phyloP scores from a whole-genome alignment of 371 early-diverging fungal species.

The Mortierella sp. region DNA sequence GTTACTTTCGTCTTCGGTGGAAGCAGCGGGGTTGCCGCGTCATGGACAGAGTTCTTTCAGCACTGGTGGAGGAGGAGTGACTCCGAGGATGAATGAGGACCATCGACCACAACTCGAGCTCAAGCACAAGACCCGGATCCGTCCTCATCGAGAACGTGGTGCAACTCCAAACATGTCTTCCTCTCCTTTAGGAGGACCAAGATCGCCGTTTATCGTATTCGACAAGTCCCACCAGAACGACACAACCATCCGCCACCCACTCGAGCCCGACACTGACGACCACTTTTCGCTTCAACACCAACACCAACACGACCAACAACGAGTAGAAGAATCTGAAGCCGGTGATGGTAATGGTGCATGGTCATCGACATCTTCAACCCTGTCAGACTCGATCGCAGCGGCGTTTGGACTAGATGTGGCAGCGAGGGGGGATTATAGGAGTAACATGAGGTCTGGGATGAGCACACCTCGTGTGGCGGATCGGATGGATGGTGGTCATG shows the following conservation, averaged over 20 bases:
- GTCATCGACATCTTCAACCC: background rate
- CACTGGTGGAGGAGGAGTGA: background rate
- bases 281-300: background rate
- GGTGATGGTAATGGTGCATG: background rate
- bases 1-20: background rate
- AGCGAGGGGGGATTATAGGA: background rate
- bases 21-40: background rate
- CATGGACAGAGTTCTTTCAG: background rate
- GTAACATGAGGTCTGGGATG: background rate
- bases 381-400: constrained; percentile 18
- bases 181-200: background rate
- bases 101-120: background rate
- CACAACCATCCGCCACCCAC: background rate
- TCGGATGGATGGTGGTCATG: background rate
- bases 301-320: background rate
- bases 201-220: constrained; percentile 5
- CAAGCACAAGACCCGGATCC: background rate
- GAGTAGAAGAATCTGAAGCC: background rate
- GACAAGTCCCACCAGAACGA: constrained; percentile 20
- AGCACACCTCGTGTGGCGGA: background rate
- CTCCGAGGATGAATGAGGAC: background rate
- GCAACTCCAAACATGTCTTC: background rate
- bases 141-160: background rate
- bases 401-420: constrained; percentile 13
- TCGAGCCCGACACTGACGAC: background rate